Percentiles rank a stretch among this genome's conserved stretches.
Evolutionary conservation across 257 asterid genomes (phyloP).

Genomic region (Thymus quinquecostatus): DNA sequence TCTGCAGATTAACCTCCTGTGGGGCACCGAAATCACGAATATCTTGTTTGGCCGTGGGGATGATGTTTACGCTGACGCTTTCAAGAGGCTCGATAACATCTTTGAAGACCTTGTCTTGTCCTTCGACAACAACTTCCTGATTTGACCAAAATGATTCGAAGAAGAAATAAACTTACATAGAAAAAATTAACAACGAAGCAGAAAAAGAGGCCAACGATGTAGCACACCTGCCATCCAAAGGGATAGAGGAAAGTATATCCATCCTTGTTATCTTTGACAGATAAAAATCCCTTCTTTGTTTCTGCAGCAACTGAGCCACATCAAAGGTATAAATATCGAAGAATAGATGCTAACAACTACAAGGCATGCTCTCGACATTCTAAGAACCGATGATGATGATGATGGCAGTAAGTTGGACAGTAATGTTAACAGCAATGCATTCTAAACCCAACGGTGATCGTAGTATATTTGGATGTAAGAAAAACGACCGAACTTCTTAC

Average conservation of each 20-base stretch:
- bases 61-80: slow-evolving; percentile 78
- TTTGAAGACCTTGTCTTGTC: slow-evolving; percentile 95
- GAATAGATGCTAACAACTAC: slow-evolving; percentile 29
- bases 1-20: slow-evolving; percentile 58
- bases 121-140: slow-evolving; percentile 88
- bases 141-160: slow-evolving; percentile 21
- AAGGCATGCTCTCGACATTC: background rate
- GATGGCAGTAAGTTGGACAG: background rate
- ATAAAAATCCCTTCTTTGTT: slow-evolving; percentile 76
- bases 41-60: slow-evolving; percentile 78
- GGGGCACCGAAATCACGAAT: slow-evolving; percentile 91
- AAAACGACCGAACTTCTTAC: background rate
- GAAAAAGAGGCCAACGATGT: background rate
- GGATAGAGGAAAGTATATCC: slow-evolving; percentile 83
- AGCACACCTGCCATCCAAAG: slow-evolving; percentile 89
- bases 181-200: background rate
- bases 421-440: background rate
- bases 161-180: slow-evolving; percentile 5
- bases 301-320: slow-evolving; percentile 94
- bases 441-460: too few relatives aligned
- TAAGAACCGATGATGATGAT: background rate
- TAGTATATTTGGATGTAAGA: background rate
- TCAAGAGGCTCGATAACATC: slow-evolving; percentile 96
- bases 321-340: slow-evolving; percentile 42
- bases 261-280: slow-evolving; percentile 79